Conservation (phyloP, 179 eudicot genomes). For the Carnegiea gigantea region DNA sequence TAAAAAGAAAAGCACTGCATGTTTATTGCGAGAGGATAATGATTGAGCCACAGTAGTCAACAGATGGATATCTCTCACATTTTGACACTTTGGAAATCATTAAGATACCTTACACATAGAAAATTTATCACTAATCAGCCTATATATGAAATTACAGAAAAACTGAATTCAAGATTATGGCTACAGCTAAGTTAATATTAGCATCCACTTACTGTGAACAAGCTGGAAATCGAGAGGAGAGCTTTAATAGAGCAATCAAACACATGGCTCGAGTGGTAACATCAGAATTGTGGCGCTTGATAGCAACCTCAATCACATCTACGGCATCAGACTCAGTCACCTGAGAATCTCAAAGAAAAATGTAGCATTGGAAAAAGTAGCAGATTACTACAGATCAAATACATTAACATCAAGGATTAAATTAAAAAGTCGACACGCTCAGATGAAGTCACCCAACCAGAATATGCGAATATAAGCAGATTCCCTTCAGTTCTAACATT, state of each 20-base stretch:
- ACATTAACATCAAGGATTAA: not conserved
- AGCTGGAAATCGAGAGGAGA: constrained; percentile 87
- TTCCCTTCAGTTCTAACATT: not conserved
- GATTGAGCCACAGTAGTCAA: too few species aligned
- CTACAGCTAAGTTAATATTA: not conserved
- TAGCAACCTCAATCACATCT: constrained; percentile 74
- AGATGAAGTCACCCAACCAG: not conserved
- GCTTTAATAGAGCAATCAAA: constrained; percentile 82
- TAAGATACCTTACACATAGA: too few species aligned
- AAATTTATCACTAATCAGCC: too few species aligned
- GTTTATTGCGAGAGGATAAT: too few species aligned
- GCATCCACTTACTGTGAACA: constrained; percentile 70
- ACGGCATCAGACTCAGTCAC: constrained; percentile 92
- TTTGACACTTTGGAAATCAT: too few species aligned
- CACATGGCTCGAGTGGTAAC: constrained; percentile 84
- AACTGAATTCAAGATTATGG: not conserved
- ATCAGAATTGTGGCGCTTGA: constrained; percentile 68
- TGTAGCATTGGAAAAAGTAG: not conserved
- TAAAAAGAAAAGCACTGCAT: too few species aligned
- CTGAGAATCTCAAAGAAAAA: constrained; percentile 34
- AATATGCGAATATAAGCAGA: not conserved
- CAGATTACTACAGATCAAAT: not conserved
- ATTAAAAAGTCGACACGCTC: not conserved
- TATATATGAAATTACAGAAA: not conserved
- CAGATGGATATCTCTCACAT: too few species aligned